Base-by-base conservation (phyloP, 331 rosid species). In the Pyracantha coccinea region DNA sequence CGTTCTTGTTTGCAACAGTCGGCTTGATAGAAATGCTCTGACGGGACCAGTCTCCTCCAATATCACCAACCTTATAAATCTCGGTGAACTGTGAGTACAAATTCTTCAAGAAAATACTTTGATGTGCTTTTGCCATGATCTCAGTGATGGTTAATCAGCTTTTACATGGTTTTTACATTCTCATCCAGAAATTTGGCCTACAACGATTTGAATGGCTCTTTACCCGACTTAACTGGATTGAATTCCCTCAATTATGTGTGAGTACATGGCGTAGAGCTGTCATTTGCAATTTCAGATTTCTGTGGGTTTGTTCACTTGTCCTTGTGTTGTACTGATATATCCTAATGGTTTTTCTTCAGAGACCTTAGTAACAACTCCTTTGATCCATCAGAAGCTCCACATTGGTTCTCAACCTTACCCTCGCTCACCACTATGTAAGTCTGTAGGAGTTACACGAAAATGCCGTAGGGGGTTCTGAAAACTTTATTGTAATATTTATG, bases 361-460 rank as follows among this genome's bases (percentile, higher is more conserved):
- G 99, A 94, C 87, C 91, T 94, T 32, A 92, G 97, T 76, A 92
- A 86, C 83, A 94, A 94, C 87, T 76, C 89, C 69, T 94, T 94
- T 77, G 84, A 80, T 29, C 64, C 93, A 54, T 79, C 96, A 27
- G 86, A 71, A 73, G 87, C 96, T 74, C 99, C 99, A 17, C 7
- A 6, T 71, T 94, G 99, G 99, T 82, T 94, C 82, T 74, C 88
- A 65, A 54, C 78, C 72, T 86, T 90, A 55, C 76, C 83, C 55
- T 72, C 87, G 64, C 96, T 94, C 75, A 94, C 97, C 67, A 92
- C 97, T 33, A 68, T 94, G 99, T 94, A 90, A 82, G 97, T 84
- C 74, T 50, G 55, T 45, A 12, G 58, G 44, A 13, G 53, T 71
- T 33, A 55, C 27, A 41, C 3, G 7, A 8, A 64, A 59, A 14